phyloP scores from a whole-genome alignment of 768 basidiomycete species.

The Chalciporus piperatus region DNA sequence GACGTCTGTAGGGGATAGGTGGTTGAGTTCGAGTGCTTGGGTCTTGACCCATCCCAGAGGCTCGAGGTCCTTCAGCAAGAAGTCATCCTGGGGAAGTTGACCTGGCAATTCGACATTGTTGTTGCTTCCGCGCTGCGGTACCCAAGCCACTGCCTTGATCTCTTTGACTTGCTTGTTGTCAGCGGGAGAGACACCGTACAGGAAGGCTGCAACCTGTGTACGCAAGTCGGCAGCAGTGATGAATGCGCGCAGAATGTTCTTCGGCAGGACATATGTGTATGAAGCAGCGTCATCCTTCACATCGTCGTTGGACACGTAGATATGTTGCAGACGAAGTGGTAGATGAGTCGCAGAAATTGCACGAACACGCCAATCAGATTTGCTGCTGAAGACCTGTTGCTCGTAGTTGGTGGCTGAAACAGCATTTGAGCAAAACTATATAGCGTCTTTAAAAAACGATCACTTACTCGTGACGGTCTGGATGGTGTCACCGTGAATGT shows the following conservation, averaged over 20 bases:
- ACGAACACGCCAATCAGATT: conserved; percentile 99
- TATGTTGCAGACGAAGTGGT: conserved; percentile 93
- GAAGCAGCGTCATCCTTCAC: conserved; percentile 97
- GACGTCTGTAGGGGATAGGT: conserved; percentile 90
- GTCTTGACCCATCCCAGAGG: conserved; percentile 97
- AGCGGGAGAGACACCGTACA: conserved; percentile 90
- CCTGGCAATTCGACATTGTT: conserved; percentile 89
- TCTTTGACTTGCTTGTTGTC: conserved; percentile 99
- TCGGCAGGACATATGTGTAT: conserved; percentile 94
- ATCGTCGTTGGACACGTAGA: conserved; percentile 98
- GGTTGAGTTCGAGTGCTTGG: conserved; percentile 87
- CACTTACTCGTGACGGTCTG: conserved; percentile 86
- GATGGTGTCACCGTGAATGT: conserved; percentile 94
- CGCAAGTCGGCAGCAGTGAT: conserved; percentile 91
- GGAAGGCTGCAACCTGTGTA: conserved; percentile 91
- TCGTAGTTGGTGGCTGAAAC: conserved; percentile 88
- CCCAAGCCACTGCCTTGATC: conserved; percentile 95
- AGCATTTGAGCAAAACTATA: conserved; percentile 2
- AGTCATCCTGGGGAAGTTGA: conserved; percentile 91
- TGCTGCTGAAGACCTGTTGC: conserved; percentile 97
- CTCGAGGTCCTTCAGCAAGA: conserved; percentile 91
- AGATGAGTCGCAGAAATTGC: conserved; percentile 97
- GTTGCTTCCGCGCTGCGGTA: conserved; percentile 96
- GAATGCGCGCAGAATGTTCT: conserved; percentile 94
- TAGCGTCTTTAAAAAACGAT: background rate